Percentiles rank a stretch among this genome's conserved stretches.
Evolutionary conservation across 140 eudicot genomes (phyloP).

Genomic region (Cichorium intybus): DNA sequence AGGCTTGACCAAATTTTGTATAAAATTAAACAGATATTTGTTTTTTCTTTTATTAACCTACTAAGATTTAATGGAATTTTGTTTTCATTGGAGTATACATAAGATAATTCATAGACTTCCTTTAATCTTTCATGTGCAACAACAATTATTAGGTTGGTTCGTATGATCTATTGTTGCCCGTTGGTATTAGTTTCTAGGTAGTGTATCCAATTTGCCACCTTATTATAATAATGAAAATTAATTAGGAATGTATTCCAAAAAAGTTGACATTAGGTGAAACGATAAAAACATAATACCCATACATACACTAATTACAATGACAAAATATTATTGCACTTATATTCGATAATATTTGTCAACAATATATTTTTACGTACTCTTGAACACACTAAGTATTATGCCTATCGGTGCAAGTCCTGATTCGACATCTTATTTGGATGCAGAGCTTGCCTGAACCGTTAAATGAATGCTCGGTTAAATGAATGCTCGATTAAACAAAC

Average conservation of each 20-base stretch:
- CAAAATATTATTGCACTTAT: no score
- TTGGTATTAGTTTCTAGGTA: background rate
- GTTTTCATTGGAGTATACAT: background rate
- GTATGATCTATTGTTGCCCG: background rate
- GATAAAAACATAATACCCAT: background rate
- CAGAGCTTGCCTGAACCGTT: no score
- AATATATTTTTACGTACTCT: no score
- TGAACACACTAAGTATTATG: no score
- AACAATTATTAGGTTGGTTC: background rate
- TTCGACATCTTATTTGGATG: no score
- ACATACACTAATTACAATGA: background rate
- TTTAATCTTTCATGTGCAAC: background rate
- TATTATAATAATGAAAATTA: no score
- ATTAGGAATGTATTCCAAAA: no score
- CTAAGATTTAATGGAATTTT: background rate
- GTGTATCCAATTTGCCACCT: background rate
- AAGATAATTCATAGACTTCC: background rate
- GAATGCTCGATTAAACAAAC: no score
- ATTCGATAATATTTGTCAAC: no score
- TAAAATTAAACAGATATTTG: background rate
- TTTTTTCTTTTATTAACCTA: background rate
- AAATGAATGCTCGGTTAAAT: no score
- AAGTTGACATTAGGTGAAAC: background rate
- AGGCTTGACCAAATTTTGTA: conserved; percentile 21
- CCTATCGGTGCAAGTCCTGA: no score